A percentile compares a stretch with the other conserved stretches of the same genome.
These are phyloP conservation scores for Murraya paniculata DNA, from an alignment of 345 rosid genomes.

Conservation along the genomic window DNA sequence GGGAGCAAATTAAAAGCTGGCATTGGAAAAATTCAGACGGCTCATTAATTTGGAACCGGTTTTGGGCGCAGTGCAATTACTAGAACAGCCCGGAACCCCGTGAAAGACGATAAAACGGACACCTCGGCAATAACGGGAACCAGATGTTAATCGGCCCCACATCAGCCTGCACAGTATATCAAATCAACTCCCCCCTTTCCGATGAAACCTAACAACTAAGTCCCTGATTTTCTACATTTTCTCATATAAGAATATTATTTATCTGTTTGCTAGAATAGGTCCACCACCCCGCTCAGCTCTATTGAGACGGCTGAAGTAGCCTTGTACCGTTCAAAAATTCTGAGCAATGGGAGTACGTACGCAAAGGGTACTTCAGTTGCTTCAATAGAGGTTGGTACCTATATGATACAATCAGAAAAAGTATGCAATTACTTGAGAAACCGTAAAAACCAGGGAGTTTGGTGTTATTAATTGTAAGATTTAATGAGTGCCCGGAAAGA, in stretches of 20 bases:
- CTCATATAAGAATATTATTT: background rate
- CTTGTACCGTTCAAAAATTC: no score
- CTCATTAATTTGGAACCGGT: background rate
- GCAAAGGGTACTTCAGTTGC: no score
- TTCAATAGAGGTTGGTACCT: no score
- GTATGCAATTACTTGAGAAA: no score
- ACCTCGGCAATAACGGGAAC: background rate
- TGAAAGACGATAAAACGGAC: constrained; percentile 3
- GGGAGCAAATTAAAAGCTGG: background rate
- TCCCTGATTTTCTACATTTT: background rate
- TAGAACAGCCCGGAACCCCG: background rate
- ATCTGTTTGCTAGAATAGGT: no score
- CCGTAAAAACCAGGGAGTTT: no score
- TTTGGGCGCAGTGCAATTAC: background rate
- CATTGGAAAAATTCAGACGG: background rate
- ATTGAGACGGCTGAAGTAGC: no score
- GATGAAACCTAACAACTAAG: background rate
- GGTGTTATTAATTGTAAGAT: no score
- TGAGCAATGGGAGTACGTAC: no score
- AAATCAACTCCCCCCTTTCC: background rate
- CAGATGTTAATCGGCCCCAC: background rate
- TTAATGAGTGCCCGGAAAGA: background rate
- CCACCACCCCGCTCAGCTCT: no score
- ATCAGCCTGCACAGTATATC: background rate
- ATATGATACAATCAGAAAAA: no score